Evolutionary conservation across 805 yeast genomes (phyloP).

Genomic region (Starmerella davenportii): DNA sequence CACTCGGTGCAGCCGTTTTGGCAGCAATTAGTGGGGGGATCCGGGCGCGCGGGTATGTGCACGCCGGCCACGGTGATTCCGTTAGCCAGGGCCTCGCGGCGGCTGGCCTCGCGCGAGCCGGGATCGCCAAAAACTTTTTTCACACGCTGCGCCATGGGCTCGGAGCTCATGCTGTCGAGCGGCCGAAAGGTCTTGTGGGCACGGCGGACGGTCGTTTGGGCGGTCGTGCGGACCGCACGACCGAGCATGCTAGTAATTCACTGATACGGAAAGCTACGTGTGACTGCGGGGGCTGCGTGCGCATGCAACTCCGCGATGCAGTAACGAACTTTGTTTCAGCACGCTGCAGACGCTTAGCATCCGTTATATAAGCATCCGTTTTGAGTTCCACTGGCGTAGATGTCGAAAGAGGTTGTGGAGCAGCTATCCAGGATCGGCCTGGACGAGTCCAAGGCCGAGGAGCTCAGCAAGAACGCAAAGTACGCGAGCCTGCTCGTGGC

Average conservation of each 20-base stretch:
- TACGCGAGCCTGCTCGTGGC: constrained; percentile 53
- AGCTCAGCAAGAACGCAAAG: constrained; percentile 70
- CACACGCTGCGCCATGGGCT: constrained; percentile 15
- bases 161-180: constrained; percentile 6
- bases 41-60: constrained; percentile 63
- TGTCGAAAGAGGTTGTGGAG: not conserved
- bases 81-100: constrained; percentile 21
- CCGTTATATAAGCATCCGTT: too few species aligned
- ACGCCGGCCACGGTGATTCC: constrained; percentile 40
- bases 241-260: too few species aligned
- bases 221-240: too few species aligned
- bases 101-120: constrained; percentile 21
- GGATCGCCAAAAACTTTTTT: constrained; percentile 21
- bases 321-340: too few species aligned
- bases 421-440: constrained; percentile 11
- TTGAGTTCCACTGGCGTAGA: too few species aligned
- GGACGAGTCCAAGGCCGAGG: constrained; percentile 38
- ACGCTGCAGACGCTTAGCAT: too few species aligned
- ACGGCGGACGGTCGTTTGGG: too few species aligned
- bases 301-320: too few species aligned
- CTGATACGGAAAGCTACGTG: too few species aligned
- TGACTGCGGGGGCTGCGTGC: too few species aligned
- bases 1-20: constrained; percentile 95
- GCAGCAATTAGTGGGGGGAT: constrained; percentile 89
- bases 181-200: constrained; percentile 14